Conservation (phyloP, 257 asterid species). For the Salvia miltiorrhiza region DNA sequence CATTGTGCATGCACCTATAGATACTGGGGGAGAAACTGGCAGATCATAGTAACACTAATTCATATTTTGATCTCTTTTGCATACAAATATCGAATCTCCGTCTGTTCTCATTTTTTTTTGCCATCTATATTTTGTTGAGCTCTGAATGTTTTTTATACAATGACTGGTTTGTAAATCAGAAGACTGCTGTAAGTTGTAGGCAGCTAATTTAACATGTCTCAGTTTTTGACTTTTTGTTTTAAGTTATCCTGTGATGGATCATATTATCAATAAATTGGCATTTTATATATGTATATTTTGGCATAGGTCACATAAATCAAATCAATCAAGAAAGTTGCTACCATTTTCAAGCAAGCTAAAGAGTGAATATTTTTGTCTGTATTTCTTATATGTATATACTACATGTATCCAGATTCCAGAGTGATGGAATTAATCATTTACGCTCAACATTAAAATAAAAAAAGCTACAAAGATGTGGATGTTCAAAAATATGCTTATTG, state of each 20-base stretch:
- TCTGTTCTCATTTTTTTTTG: too few species aligned
- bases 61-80: conserved; percentile 5
- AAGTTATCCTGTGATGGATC: not conserved
- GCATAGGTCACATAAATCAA: not conserved
- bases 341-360: not conserved
- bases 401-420: not conserved
- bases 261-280: not conserved
- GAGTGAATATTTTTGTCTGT: not conserved
- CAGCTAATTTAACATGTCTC: not conserved
- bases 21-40: not conserved
- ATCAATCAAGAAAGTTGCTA: not conserved
- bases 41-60: not conserved
- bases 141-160: not conserved
- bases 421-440: not conserved
- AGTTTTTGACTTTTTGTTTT: not conserved
- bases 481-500: not conserved
- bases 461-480: not conserved
- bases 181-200: not conserved
- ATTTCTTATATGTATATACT: too few species aligned
- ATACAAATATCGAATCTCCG: not conserved
- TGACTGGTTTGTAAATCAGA: not conserved
- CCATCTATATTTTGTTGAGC: too few species aligned
- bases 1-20: conserved; percentile 37
- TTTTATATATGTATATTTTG: not conserved
- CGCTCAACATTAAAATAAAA: not conserved